phyloP scores from a whole-genome alignment of 1,284 basidiomycete genomes.

The Apiotrichum siamense region DNA sequence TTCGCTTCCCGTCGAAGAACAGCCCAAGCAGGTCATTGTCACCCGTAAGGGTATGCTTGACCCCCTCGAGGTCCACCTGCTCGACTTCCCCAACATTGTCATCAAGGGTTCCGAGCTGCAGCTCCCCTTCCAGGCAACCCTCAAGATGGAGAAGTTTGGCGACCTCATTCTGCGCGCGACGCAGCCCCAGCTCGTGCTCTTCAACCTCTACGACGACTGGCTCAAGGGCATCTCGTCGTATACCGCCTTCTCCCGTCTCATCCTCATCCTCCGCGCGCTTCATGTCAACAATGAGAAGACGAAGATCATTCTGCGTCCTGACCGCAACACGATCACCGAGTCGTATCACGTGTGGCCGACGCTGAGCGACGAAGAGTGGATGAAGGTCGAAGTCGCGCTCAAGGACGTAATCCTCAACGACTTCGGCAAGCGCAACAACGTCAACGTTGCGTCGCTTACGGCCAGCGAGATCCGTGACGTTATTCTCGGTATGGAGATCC shows the following conservation, averaged over 20 bases:
- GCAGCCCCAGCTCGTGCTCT: constrained; percentile 59
- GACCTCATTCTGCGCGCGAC: constrained; percentile 69
- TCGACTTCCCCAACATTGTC: constrained; percentile 99
- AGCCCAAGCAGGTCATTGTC: constrained; percentile 98
- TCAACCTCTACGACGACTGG: constrained; percentile 99
- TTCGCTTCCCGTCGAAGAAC: constrained; percentile 96
- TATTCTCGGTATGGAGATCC: constrained; percentile 83
- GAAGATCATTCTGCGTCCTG: constrained; percentile 86
- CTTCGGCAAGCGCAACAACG: constrained; percentile 98
- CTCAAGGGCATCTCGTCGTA: constrained; percentile 98
- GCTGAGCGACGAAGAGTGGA: constrained; percentile 93
- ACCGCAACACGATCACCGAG: constrained; percentile 92
- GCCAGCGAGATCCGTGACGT: constrained; percentile 94
- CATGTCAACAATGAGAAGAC: constrained; percentile 99
- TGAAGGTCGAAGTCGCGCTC: constrained; percentile 97
- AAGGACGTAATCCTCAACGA: constrained; percentile 90
- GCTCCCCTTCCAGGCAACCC: constrained; percentile 97
- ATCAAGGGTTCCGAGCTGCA: constrained; percentile 99
- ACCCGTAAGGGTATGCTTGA: constrained; percentile 99
- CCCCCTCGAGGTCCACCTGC: constrained; percentile 94
- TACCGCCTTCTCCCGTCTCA: constrained; percentile 96
- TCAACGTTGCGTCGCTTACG: constrained; percentile 96
- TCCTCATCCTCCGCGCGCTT: constrained; percentile 87
- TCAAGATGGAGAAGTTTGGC: constrained; percentile 99
- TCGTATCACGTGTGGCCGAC: constrained; percentile 99